These are phyloP conservation scores for Chimonanthus praecox DNA, from an alignment of 164 flowering plant species.

Conservation along the genomic window DNA sequence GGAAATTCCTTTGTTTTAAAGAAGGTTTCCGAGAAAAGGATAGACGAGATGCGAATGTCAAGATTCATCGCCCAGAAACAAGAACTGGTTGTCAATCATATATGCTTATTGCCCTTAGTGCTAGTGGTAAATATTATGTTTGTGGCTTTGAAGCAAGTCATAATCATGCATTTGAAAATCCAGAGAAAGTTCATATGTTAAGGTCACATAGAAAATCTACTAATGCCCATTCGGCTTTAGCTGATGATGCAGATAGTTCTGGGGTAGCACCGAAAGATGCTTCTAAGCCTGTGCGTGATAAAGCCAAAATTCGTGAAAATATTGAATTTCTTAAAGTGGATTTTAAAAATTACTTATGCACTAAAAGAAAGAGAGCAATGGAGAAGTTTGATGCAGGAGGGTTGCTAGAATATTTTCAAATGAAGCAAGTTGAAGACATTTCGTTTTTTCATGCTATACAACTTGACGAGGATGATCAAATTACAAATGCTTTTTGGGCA, in stretches of 20 bases:
- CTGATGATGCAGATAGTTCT: neutral
- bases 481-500: conserved; percentile 7
- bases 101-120: conserved; percentile 2
- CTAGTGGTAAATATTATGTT: conserved; percentile 6
- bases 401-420: neutral
- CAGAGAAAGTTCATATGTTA: conserved; percentile 10
- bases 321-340: conserved; percentile 4
- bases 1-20: conserved; percentile 8
- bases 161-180: conserved; percentile 12
- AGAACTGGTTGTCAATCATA: conserved; percentile 14
- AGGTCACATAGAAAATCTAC: conserved; percentile 12
- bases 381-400: neutral
- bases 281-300: neutral
- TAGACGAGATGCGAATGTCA: conserved; percentile 3
- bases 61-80: conserved; percentile 6
- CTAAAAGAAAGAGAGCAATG: neutral
- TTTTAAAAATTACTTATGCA: conserved; percentile 1
- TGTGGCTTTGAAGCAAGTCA: conserved; percentile 4
- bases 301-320: conserved; percentile 1
- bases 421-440: neutral
- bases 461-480: conserved; percentile 3
- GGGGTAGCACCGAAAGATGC: neutral
- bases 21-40: conserved; percentile 10
- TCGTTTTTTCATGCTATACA: conserved; percentile 10
- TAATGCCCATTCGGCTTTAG: neutral